phyloP scores from a whole-genome alignment of 495 filamentous ascomycete species.

The Amniculicola lignicola region DNA sequence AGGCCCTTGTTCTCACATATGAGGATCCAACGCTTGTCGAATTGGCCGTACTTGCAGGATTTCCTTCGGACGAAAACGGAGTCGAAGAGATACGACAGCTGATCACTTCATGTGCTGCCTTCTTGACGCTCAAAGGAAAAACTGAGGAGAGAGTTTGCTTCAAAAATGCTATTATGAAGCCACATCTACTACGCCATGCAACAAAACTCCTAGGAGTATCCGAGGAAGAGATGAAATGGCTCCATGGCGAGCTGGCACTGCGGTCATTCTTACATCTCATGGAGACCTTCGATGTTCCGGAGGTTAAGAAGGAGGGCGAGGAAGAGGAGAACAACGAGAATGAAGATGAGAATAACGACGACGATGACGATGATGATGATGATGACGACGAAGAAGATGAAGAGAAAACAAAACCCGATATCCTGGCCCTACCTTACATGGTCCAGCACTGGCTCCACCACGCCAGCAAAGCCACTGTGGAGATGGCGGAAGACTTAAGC shows the following conservation, averaged over 20 bases:
- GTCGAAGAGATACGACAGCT: conserved; percentile 36
- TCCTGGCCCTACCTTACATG: conserved; percentile 1
- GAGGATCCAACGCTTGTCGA: conserved; percentile 2
- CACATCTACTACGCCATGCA: conserved; percentile 31
- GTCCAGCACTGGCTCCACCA: conserved; percentile 7
- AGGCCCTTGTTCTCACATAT: background rate
- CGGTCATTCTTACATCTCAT: conserved; percentile 41
- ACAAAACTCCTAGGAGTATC: conserved; percentile 38
- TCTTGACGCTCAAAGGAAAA: conserved; percentile 20
- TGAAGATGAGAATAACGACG: background rate
- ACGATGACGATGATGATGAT: background rate
- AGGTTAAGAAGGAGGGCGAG: background rate
- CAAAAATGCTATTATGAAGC: conserved; percentile 40
- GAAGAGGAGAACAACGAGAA: background rate
- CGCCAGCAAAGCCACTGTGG: conserved; percentile 5
- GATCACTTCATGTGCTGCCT: conserved; percentile 39
- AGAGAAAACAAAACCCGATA: conserved; percentile 16
- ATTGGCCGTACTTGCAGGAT: conserved; percentile 2
- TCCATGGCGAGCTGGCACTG: conserved; percentile 42
- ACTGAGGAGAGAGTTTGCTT: conserved; percentile 35
- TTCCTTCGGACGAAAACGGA: conserved; percentile 1
- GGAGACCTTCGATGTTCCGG: conserved; percentile 12
- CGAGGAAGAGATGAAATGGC: conserved; percentile 42
- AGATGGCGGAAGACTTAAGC: conserved; percentile 2
- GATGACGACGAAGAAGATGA: conserved; percentile 18